A percentile compares a stretch with the other conserved stretches of the same genome.
phyloP scores from a whole-genome alignment of 2,329 filamentous ascomycete genomes.

The Emmonsia crescens region DNA sequence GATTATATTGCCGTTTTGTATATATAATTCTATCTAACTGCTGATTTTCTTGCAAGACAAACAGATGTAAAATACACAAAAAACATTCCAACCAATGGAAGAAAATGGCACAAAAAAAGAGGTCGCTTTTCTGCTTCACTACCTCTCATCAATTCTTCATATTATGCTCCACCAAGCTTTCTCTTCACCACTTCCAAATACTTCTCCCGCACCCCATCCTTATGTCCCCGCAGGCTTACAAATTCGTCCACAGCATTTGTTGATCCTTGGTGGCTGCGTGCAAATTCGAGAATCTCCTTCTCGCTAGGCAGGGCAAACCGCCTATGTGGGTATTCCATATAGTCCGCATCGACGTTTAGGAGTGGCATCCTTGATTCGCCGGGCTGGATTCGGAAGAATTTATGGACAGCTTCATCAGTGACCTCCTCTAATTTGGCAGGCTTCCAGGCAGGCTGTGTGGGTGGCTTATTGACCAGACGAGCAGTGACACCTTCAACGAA shows the following conservation, averaged over 20 bases:
- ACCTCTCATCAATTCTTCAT: slow-evolving; percentile 24
- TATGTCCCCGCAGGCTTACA: slow-evolving; percentile 46
- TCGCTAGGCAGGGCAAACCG: slow-evolving; percentile 65
- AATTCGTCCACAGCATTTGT: slow-evolving; percentile 55
- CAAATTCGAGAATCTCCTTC: slow-evolving; percentile 34
- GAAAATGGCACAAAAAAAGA: background rate
- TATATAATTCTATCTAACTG: background rate
- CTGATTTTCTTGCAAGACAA: background rate
- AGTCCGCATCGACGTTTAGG: slow-evolving; percentile 49
- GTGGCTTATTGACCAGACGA: slow-evolving; percentile 60
- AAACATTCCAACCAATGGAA: background rate
- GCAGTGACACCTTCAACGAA: slow-evolving; percentile 87
- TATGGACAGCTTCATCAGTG: slow-evolving; percentile 44
- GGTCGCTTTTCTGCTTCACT: slow-evolving; percentile 16
- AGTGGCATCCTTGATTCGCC: slow-evolving; percentile 45
- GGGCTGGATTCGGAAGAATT: slow-evolving; percentile 55
- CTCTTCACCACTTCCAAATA: slow-evolving; percentile 57
- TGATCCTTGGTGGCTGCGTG: slow-evolving; percentile 34
- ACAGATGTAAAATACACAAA: background rate
- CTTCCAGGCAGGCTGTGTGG: slow-evolving; percentile 60
- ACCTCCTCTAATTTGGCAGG: slow-evolving; percentile 64
- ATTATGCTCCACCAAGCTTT: slow-evolving; percentile 34
- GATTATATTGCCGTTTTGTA: background rate
- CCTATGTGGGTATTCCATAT: slow-evolving; percentile 60
- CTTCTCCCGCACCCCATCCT: slow-evolving; percentile 59